phyloP scores from a whole-genome alignment of 768 basidiomycete genomes.

The Suillus alpinus region DNA sequence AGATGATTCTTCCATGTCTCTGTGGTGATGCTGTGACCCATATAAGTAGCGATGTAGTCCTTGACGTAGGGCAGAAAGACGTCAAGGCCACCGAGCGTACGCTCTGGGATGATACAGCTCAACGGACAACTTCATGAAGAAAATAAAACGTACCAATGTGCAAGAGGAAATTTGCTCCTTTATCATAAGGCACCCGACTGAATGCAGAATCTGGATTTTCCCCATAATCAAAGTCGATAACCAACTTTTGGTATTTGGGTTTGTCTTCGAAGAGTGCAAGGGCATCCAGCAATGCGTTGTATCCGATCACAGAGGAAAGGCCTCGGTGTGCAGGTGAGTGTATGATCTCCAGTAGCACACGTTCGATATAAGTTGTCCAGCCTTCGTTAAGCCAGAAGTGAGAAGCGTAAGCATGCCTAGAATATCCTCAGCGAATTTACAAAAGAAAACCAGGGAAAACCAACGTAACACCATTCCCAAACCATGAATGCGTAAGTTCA shows the following conservation, averaged over 20 bases:
- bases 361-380: constrained; percentile 61
- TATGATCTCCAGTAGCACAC: constrained; percentile 44
- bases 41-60: constrained; percentile 54
- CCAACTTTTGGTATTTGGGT: constrained; percentile 51
- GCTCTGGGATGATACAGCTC: constrained; percentile 31
- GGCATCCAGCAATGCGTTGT: constrained; percentile 44
- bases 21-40: constrained; percentile 55
- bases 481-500: constrained; percentile 54
- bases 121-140: not conserved
- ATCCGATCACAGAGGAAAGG: constrained; percentile 49
- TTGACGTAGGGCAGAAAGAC: constrained; percentile 55
- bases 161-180: constrained; percentile 58
- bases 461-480: constrained; percentile 51
- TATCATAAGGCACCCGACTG: constrained; percentile 49
- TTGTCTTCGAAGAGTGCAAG: constrained; percentile 39
- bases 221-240: constrained; percentile 46
- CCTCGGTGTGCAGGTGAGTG: constrained; percentile 48
- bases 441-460: constrained; percentile 7
- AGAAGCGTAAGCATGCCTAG: constrained; percentile 38
- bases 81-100: constrained; percentile 53
- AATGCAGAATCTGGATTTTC: constrained; percentile 49
- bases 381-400: constrained; percentile 55
- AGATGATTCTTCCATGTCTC: constrained; percentile 57
- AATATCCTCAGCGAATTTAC: not conserved
- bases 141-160: constrained; percentile 39